Conservation (phyloP, 129 eudicot species). For the Pittosporum tobira region DNA sequence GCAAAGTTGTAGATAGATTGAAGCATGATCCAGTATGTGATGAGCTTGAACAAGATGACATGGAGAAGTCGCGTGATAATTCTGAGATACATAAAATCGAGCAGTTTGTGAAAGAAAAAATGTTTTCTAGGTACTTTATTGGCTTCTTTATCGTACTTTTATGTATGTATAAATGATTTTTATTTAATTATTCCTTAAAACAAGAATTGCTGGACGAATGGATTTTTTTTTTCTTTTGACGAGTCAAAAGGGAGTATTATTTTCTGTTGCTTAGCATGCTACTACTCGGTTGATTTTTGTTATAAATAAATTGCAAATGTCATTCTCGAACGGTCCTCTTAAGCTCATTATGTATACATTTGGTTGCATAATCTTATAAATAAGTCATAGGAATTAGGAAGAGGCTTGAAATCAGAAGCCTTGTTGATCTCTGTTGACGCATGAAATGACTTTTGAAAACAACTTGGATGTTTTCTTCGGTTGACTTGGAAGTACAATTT, state of each 20-base stretch:
- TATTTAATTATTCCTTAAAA: not conserved
- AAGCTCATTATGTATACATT: not conserved
- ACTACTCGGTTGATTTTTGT: no score
- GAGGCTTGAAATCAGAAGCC: not conserved
- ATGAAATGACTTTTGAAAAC: not conserved
- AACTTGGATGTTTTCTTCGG: no score
- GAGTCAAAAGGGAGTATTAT: no score
- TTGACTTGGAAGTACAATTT: not conserved
- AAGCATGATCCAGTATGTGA: conserved; percentile 20
- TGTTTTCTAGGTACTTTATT: conserved; percentile 56
- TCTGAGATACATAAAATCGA: conserved; percentile 49
- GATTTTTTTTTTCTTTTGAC: no score
- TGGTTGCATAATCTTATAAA: not conserved
- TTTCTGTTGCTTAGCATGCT: not conserved
- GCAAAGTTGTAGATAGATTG: conserved; percentile 25
- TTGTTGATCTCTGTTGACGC: not conserved
- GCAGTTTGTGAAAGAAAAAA: conserved; percentile 61
- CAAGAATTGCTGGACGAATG: conserved; percentile 1
- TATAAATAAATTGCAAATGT: not conserved
- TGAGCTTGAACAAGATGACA: conserved; percentile 19
- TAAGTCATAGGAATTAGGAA: no score
- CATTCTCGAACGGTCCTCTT: no score
- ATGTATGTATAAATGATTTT: not conserved
- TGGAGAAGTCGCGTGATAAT: conserved; percentile 21
- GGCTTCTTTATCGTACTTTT: no score